Base-by-base conservation (phyloP, 2,329 filamentous ascomycete species). In the Trichoderma atrobrunneum region DNA sequence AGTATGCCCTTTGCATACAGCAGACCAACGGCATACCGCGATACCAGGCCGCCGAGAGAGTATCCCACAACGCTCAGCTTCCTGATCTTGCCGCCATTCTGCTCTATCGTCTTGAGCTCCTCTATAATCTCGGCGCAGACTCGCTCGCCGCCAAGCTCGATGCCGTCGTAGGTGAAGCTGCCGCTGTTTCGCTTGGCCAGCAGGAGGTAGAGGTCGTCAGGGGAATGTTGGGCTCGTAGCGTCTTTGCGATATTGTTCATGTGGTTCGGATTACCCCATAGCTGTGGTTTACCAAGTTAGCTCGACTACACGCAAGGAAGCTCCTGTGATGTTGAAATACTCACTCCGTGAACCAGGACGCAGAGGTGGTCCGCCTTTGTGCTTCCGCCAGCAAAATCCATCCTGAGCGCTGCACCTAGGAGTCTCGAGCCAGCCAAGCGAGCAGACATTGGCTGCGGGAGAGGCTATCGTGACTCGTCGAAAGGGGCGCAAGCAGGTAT, bases 1-100 rank as follows among this genome's bases (percentile, higher is more conserved):
- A 98, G 90, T 72, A 93, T 86, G 10, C 94, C 94, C 77, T 92
- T 93, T 70, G 93, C 91, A 76, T 95, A 89, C 4, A 98, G 85
- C 77, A 98, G 83, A 0, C 95, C 95, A 71, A 97, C 87, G 2
- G 93, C 92, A 83, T 97, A 98, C 73, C 95, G 88, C 11, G 93
- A 90, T 5, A 98, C 90, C 7, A 98, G 85, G 0, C 95, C 95
- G 60, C 95, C 95, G 1, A 98, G 86, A 0, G 94, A 97, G 81
- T 98, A 98, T 51, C 95, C 95, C 57, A 95, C 87, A 54, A 98
- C 85, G 80, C 94, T 97, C 74, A 98, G 85, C 82, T 94, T 97
- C 62, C 84, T 91, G 77, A 98, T 92, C 56, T 88, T 87, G 75
- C 91, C 89, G 26, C 94, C 95, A 32, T 86, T 84, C 56, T 83